Base-by-base conservation (phyloP, 257 asterid species). In the Echium plantagineum region DNA sequence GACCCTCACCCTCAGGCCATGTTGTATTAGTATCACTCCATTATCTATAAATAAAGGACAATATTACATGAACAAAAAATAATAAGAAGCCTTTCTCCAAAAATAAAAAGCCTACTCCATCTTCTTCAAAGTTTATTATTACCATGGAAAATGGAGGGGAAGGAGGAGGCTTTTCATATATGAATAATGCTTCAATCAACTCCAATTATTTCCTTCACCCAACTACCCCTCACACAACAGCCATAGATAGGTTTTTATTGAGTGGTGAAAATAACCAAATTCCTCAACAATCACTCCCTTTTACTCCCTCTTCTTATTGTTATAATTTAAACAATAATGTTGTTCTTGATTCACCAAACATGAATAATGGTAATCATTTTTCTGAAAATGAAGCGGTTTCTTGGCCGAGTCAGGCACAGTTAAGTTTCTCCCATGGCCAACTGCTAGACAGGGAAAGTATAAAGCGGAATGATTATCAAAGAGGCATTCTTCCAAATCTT, bases 121-220 rank as follows among this genome's bases (percentile, higher is more conserved):
- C 26, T 24, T 24, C 26, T 24, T 24, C 26, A 24, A 24, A 24
- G n/a, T n/a, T n/a, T n/a, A n/a, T n/a, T n/a, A n/a, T 1, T 46
- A 55, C 69, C 77, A 82, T 81, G 89, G 89, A 81, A 79, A 68
- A 52, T 57, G 74, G 63, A 18, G 68, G 58, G 0, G 66, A 49
- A 49, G 66, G 72, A 7, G 61, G 72, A 0, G 38, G 57, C 19
- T 66, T 58, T 21, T 7, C 61, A 21, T 28, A 71, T 66, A 67
- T 64, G 28, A 63, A 53, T 54, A 38, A n/a, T n/a, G n/a, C 38
- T 67, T 42, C 69, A 66, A 20, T 66, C 77, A 30, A 28, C n/a
- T n/a, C n/a, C n/a, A n/a, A n/a, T n/a, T n/a, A n/a, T n/a, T n/a
- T n/a, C n/a, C n/a, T n/a, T n/a, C n/a, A n/a, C n/a, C n/a, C n/a